Conservation (phyloP, 495 filamentous ascomycete genomes). For the Penicillium lividum region DNA sequence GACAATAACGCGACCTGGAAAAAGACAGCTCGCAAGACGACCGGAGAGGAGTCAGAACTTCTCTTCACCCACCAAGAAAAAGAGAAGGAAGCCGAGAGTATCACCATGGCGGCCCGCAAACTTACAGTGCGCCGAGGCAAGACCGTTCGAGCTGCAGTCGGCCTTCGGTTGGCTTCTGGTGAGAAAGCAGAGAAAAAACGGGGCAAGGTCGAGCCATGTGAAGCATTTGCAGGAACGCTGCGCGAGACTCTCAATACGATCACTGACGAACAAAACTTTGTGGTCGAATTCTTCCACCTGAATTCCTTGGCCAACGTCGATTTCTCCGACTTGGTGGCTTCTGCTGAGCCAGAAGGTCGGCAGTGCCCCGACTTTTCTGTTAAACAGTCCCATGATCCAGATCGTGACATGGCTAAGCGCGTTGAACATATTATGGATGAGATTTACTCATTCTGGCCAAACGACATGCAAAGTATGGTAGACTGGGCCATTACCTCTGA, state of each 20-base stretch:
- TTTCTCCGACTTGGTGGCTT: constrained; percentile 75
- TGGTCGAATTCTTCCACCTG: constrained; percentile 90
- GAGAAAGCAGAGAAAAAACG: constrained; percentile 58
- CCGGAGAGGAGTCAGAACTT: constrained; percentile 81
- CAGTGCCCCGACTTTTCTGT: constrained; percentile 66
- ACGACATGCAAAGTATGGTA: constrained; percentile 74
- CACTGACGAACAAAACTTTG: constrained; percentile 90
- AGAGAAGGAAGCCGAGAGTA: constrained; percentile 66
- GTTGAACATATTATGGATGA: constrained; percentile 84
- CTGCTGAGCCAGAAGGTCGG: constrained; percentile 65
- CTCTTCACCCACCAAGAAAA: constrained; percentile 88
- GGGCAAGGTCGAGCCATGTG: constrained; percentile 70
- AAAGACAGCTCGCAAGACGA: constrained; percentile 72
- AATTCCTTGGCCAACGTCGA: constrained; percentile 74
- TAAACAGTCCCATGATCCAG: constrained; percentile 76
- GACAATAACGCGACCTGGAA: constrained; percentile 84
- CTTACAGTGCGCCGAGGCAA: constrained; percentile 91
- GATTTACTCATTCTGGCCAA: constrained; percentile 77
- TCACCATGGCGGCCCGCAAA: constrained; percentile 79
- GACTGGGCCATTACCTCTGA: constrained; percentile 82
- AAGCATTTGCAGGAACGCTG: constrained; percentile 79
- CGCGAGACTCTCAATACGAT: constrained; percentile 78
- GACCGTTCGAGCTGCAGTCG: constrained; percentile 72
- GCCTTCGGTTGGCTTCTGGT: constrained; percentile 45
- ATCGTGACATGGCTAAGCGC: constrained; percentile 76